Evolutionary conservation across 352 stramenopile genomes (phyloP).

Genomic region (Globisporangium polare): DNA sequence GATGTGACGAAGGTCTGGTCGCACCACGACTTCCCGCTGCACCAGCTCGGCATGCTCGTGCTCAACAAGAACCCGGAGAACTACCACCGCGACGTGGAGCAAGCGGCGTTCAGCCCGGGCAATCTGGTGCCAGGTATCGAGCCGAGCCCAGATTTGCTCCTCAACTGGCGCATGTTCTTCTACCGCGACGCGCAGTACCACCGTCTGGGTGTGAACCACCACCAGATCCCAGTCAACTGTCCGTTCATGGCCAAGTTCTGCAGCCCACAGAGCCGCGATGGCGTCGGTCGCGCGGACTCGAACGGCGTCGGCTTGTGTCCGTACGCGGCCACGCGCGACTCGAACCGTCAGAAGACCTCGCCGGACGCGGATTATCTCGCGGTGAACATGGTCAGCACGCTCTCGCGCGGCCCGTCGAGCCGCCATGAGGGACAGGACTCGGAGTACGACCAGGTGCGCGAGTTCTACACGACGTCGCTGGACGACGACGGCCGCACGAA

Average conservation of each 20-base stretch:
- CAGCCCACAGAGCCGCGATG: slow-evolving; percentile 11
- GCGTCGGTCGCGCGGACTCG: slow-evolving; percentile 19
- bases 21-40: slow-evolving; percentile 80
- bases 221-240: slow-evolving; percentile 86
- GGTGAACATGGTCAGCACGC: slow-evolving; percentile 16
- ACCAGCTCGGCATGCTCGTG: slow-evolving; percentile 84
- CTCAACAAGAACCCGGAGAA: slow-evolving; percentile 91
- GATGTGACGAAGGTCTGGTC: slow-evolving; percentile 92
- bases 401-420: slow-evolving; percentile 22
- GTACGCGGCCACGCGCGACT: not conserved
- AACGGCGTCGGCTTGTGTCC: slow-evolving; percentile 21
- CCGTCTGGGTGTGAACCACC: slow-evolving; percentile 85
- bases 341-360: slow-evolving; percentile 18
- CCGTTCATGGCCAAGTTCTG: slow-evolving; percentile 43
- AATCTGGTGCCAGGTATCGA: slow-evolving; percentile 90
- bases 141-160: slow-evolving; percentile 82
- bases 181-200: slow-evolving; percentile 87
- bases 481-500: not conserved
- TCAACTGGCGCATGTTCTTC: slow-evolving; percentile 85
- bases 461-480: slow-evolving; percentile 1
- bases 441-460: not conserved
- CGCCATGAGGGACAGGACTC: slow-evolving; percentile 2
- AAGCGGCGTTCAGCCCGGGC: slow-evolving; percentile 86
- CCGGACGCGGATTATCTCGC: slow-evolving; percentile 19
- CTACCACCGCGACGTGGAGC: slow-evolving; percentile 92